phyloP scores from a whole-genome alignment of 805 yeast genomes.

The Metschnikowia aberdeeniae region DNA sequence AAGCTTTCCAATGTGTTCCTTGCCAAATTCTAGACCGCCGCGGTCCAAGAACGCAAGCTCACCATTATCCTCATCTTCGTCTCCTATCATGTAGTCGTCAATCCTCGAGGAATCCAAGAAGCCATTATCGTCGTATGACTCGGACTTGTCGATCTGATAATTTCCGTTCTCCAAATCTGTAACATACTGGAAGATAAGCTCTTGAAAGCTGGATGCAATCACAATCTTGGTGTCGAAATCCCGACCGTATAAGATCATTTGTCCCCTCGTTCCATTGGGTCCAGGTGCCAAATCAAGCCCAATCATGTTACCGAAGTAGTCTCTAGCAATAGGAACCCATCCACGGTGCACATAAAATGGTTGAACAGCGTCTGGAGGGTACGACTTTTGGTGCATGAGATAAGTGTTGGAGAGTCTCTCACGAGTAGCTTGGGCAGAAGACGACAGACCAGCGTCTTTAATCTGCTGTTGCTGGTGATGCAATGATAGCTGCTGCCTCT shows the following conservation, averaged over 20 bases:
- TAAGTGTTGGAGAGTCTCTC: conserved; percentile 15
- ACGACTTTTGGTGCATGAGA: conserved; percentile 19
- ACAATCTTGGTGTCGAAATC: conserved; percentile 21
- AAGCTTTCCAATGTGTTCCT: conserved; percentile 25
- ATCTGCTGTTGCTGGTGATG: conserved; percentile 26
- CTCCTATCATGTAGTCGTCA: conserved; percentile 42
- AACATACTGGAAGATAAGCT: conserved; percentile 36
- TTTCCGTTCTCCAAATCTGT: conserved; percentile 41
- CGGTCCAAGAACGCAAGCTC: conserved; percentile 38
- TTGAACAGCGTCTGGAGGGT: conserved; percentile 19
- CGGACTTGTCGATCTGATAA: conserved; percentile 32
- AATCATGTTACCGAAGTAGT: conserved; percentile 16
- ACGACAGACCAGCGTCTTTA: conserved; percentile 7
- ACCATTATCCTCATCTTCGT: conserved; percentile 44
- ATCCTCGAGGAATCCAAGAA: conserved; percentile 34
- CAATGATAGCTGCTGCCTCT: conserved; percentile 30
- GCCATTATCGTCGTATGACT: conserved; percentile 32
- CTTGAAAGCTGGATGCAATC: conserved; percentile 27
- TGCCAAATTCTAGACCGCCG: conserved; percentile 34
- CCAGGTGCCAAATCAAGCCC: conserved; percentile 22
- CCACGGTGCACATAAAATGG: conserved; percentile 19
- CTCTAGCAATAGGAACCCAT: conserved; percentile 19
- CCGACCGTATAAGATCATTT: conserved; percentile 19
- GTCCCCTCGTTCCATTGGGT: conserved; percentile 17
- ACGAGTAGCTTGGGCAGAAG: conserved; percentile 9